These are phyloP conservation scores for Poa annua DNA, from an alignment of 176 grass and related monocot species.

Conservation along the genomic window DNA sequence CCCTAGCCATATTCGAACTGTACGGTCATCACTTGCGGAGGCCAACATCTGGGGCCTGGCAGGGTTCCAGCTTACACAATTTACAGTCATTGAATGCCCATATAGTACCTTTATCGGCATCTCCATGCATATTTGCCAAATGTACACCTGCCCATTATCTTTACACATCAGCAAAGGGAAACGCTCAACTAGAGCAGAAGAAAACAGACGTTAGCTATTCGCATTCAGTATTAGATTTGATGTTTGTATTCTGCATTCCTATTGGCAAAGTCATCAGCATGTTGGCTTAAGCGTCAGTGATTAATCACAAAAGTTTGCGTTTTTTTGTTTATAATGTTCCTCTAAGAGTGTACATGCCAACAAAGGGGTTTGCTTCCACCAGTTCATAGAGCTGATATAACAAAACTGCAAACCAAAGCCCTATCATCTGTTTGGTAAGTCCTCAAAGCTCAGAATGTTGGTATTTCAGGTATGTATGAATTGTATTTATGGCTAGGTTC, in stretches of 20 bases:
- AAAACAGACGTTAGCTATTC: conserved; percentile 14
- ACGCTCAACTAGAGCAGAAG: background rate
- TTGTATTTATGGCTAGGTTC: background rate
- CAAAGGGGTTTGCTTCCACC: no score
- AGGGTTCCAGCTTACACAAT: conserved; percentile 91
- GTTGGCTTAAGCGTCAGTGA: background rate
- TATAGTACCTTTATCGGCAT: conserved; percentile 75
- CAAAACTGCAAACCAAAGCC: background rate
- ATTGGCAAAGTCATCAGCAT: background rate
- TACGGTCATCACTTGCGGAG: conserved; percentile 87
- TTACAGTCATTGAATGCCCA: conserved; percentile 80
- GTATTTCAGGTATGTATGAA: conserved; percentile 4
- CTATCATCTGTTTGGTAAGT: background rate
- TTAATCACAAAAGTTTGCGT: background rate
- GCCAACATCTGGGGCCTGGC: conserved; percentile 78
- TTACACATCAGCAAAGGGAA: conserved; percentile 26
- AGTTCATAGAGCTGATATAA: no score
- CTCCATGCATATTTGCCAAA: conserved; percentile 69
- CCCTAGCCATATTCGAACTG: conserved; percentile 77
- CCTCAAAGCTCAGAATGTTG: background rate
- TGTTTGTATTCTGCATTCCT: background rate
- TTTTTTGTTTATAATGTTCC: no score
- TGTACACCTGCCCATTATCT: conserved; percentile 72
- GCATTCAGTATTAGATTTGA: background rate
- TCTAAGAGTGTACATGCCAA: no score